Evolutionary conservation across 208 protist species (phyloP), one percentile per base, ranked within the genome.

Genomic region (Leishmania aethiopica): DNA sequence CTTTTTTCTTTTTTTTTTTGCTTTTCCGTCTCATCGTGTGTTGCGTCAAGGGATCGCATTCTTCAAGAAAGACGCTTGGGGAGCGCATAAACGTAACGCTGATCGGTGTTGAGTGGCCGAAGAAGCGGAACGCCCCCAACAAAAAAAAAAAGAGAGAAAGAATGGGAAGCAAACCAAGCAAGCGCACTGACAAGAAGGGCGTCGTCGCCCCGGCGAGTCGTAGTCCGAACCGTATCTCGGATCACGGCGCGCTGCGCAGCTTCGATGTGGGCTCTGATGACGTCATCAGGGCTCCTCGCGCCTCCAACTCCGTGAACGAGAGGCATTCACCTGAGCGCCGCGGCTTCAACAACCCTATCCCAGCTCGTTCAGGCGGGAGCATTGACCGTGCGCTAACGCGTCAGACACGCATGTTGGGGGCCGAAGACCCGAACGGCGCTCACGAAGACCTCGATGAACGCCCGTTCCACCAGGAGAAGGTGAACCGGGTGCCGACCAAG

Each of bases 401-500:
- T 25, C 77, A 80, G 73, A 84, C 69, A 22, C 79, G 67, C 74
- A 83, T 86, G 71, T 49, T 86, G 0, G 80, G 74, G 13, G 81
- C 75, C 6, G 60, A 87, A 45, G 80, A 82, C 72, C 62, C 74
- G 42, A 72, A 86, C 53, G 86, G 87, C 79, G 25, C 3, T 3
- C 37, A 66, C 37, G 66, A 86, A 19, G 86, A 79, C 35, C 60
- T 86, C 19, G 79, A 84, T 51, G 83, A 84, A 47, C 84, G 82
- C 15, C 75, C 86, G 17, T 90, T 90, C 73, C 77, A 47, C 35
- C 59, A 84, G 51, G 89, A 90, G 67, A 85, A 84, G 47, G 89
- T 92, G 10, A 77, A 64, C 42, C 84, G 89, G 25, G 84, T 92
- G 49, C 89, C 89, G 32, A 92, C 89, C 15, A 88, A 88, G 79